Conservation (phyloP, 2,329 filamentous ascomycete species). For the Plectosphaerella plurivora region DNA sequence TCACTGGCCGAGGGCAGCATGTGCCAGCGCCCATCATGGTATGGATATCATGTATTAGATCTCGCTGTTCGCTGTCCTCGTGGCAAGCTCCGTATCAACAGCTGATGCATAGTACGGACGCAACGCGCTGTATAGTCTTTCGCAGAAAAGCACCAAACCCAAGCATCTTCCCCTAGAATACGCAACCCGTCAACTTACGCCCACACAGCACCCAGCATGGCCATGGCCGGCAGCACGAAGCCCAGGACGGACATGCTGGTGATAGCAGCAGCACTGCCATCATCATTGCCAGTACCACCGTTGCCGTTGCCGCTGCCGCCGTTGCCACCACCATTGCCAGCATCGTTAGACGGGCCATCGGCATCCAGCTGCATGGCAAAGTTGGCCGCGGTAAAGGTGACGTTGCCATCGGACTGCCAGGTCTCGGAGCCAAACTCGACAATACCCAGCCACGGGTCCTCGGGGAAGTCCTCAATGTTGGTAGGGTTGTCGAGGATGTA, state of each 20-base stretch:
- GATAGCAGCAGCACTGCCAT: slow-evolving; percentile 1
- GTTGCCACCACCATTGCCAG: background rate
- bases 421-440: slow-evolving; percentile 26
- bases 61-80: too few relatives aligned
- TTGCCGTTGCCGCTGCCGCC: slow-evolving; percentile 1
- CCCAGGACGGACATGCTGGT: background rate
- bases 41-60: too few relatives aligned
- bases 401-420: slow-evolving; percentile 19
- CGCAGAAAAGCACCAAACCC: too few relatives aligned
- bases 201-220: slow-evolving; percentile 1
- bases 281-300: background rate
- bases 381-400: slow-evolving; percentile 22
- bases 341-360: background rate
- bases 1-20: too few relatives aligned
- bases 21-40: too few relatives aligned
- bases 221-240: background rate
- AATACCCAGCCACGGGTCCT: slow-evolving; percentile 19
- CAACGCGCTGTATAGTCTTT: too few relatives aligned
- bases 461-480: slow-evolving; percentile 7
- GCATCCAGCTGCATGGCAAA: slow-evolving; percentile 17
- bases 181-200: background rate
- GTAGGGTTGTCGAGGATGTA: slow-evolving; percentile 20
- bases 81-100: too few relatives aligned
- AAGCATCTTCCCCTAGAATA: background rate
- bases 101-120: too few relatives aligned